Evolutionary conservation across 805 yeast species (phyloP).

Genomic region (Kluyveromyces aestuarii): DNA sequence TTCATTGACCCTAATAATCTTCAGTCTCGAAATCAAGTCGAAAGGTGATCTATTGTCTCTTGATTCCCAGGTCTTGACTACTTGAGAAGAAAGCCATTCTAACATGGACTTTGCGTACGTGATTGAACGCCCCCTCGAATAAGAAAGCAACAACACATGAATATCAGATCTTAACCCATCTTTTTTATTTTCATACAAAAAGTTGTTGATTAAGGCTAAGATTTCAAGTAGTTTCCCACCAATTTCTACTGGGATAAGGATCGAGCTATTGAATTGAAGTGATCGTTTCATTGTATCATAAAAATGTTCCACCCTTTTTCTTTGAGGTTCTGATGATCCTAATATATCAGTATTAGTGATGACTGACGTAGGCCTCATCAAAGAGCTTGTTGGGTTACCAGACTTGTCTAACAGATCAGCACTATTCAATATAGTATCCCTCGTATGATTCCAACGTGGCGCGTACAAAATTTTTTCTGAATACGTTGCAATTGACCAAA

Average conservation of each 20-base stretch:
- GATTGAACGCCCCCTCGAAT: constrained; percentile 68
- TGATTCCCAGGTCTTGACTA: constrained; percentile 78
- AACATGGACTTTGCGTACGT: constrained; percentile 81
- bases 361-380: constrained; percentile 73
- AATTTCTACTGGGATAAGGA: constrained; percentile 70
- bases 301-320: constrained; percentile 54
- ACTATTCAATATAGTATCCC: constrained; percentile 73
- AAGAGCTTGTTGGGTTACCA: constrained; percentile 55
- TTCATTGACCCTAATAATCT: constrained; percentile 49
- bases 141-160: constrained; percentile 70
- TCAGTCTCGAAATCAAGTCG: constrained; percentile 51
- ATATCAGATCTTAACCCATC: constrained; percentile 31
- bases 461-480: constrained; percentile 81
- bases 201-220: constrained; percentile 62
- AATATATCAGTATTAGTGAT: constrained; percentile 51
- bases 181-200: constrained; percentile 35
- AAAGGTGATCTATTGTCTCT: constrained; percentile 63
- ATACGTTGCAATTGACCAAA: constrained; percentile 70
- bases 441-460: constrained; percentile 91
- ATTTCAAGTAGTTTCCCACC: constrained; percentile 79
- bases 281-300: constrained; percentile 51
- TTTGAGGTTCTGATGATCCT: constrained; percentile 57
- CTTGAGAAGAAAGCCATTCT: constrained; percentile 91
- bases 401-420: constrained; percentile 48
- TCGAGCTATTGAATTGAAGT: constrained; percentile 44